Conservation (phyloP, 805 yeast species). For the Kazachstania africana region DNA sequence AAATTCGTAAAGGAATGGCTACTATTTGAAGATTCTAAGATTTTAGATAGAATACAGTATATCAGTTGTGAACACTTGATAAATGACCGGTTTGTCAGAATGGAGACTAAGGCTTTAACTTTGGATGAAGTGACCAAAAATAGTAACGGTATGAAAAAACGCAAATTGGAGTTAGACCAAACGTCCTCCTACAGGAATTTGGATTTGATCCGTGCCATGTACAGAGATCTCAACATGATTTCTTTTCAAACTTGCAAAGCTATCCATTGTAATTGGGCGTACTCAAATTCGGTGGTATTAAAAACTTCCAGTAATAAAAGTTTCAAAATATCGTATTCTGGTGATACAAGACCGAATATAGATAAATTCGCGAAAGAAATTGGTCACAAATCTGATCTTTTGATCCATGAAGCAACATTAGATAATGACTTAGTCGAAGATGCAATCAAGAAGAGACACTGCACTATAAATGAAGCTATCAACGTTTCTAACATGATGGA, state of each 20-base stretch:
- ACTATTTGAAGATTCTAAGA: constrained; percentile 33
- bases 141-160: constrained; percentile 2
- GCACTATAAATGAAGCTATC: constrained; percentile 83
- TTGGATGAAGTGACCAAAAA: constrained; percentile 10
- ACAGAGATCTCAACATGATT: constrained; percentile 32
- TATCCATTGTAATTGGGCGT: constrained; percentile 74
- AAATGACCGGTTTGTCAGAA: constrained; percentile 25
- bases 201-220: constrained; percentile 27
- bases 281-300: constrained; percentile 48
- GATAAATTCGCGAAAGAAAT: constrained; percentile 43
- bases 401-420: constrained; percentile 89
- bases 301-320: constrained; percentile 11
- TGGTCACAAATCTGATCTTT: constrained; percentile 56
- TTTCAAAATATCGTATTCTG: constrained; percentile 79
- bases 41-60: constrained; percentile 35
- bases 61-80: constrained; percentile 53
- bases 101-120: constrained; percentile 22
- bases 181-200: constrained; percentile 18
- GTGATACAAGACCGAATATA: constrained; percentile 82
- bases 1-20: constrained; percentile 63
- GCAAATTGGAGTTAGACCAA: constrained; percentile 17
- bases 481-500: constrained; percentile 58
- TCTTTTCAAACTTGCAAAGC: constrained; percentile 59
- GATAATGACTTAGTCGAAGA: constrained; percentile 69
- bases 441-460: constrained; percentile 72